phyloP scores from a whole-genome alignment of 2,329 filamentous ascomycete genomes.

The Pestalotiopsis sp. region DNA sequence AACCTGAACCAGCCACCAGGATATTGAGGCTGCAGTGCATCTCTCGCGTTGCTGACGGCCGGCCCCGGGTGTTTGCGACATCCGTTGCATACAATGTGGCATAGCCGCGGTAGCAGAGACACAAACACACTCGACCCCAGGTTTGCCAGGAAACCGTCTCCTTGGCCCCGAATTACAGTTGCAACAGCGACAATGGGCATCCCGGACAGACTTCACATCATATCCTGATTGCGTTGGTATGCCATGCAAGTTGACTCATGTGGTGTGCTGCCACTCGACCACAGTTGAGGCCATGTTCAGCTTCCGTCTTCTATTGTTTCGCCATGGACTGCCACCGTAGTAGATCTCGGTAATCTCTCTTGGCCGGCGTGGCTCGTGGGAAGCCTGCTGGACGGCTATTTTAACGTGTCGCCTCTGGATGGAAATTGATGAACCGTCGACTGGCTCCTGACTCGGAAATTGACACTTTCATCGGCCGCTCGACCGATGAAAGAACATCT shows the following conservation, averaged over 20 bases:
- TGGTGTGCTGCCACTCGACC: neutral
- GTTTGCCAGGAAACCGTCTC: neutral
- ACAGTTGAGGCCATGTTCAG: neutral
- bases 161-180: neutral
- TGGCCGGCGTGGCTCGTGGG: neutral
- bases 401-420: neutral
- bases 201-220: neutral
- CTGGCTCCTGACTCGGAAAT: slow-evolving; percentile 4
- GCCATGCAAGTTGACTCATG: neutral
- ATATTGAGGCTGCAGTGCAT: neutral
- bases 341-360: neutral
- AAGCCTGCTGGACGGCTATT: neutral
- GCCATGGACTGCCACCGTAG: neutral
- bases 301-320: neutral
- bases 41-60: neutral
- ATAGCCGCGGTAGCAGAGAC: neutral
- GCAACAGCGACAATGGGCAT: neutral
- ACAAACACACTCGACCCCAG: neutral
- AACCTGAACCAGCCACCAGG: neutral
- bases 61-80: neutral
- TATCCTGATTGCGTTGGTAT: neutral
- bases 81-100: neutral
- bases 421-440: neutral
- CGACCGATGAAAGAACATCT: neutral
- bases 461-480: neutral